Evolutionary conservation across 345 rosid species (phyloP), one percentile per base, ranked within the genome.

Genomic region (Syzygium grande): DNA sequence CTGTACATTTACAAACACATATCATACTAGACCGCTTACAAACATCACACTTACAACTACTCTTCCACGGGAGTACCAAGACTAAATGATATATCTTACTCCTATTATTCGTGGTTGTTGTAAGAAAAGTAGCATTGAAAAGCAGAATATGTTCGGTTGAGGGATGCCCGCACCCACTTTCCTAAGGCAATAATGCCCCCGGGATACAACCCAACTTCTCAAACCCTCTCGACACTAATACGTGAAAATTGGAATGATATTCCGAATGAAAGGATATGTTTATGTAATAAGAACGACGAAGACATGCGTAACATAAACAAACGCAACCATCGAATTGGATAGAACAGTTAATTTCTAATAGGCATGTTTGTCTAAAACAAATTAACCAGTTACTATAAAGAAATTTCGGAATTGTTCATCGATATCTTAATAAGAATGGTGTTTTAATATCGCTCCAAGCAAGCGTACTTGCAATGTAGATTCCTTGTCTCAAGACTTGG

Each of bases 201-300:
- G 12, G 11, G 3, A 58, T 58, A 58, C 30, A 11, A 58, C 0
- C 11, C 11, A 43, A 59, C 7, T n/a, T 59, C 65, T 59, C 65
- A 0, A 58, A 25, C 65, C 65, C 65, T 25, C 12, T 58, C 29
- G 0, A 59, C 16, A 5, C 1, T 0, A 12, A 25, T 14, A 13
- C 0, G 0, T 12, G 7, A 6, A 59, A 59, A 59, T 59, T 59
- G 65, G 7, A 25, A 25, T 59, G 7, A 59, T 25, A 25, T 25
- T 54, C 10, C 21, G 9, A 54, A 54, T 9, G 25, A 59, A 59
- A 6, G 16, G 29, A 0, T 61, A 0, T 11, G 1, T 61, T 61
- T n/a, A n/a, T 12, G 7, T n/a, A 43, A 5, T 1, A 13, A 27
- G 34, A 61, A 61, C 29, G 0, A 13, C 9, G 9, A n/a, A 5